Percentiles rank a stretch among this genome's conserved stretches.
These are phyloP conservation scores for Coemansia sp. DNA, from an alignment of 192 early-diverging fungal genomes.

Conservation along the genomic window DNA sequence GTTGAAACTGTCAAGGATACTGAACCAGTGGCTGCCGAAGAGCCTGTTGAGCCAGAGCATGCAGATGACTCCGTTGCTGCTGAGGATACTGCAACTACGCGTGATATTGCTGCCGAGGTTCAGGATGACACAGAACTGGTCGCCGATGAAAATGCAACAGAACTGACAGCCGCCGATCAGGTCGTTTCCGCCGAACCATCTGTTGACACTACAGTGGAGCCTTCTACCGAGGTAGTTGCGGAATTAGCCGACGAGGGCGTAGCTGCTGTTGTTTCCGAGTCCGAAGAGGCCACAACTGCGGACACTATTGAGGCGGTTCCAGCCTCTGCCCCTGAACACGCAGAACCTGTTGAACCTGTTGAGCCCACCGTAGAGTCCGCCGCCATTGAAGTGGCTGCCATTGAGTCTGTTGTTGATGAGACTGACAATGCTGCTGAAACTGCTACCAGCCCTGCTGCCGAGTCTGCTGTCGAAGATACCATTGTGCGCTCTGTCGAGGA, in stretches of 20 bases:
- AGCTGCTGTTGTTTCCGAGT: neutral
- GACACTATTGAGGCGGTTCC: too few species aligned
- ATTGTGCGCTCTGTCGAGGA: neutral
- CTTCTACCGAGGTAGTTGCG: neutral
- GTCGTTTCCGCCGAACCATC: neutral
- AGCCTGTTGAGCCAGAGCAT: too few species aligned
- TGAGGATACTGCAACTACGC: neutral
- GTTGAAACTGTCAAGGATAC: too few species aligned
- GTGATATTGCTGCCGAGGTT: neutral
- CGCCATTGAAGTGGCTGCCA: neutral
- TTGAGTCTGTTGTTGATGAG: too few species aligned
- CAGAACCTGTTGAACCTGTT: too few species aligned
- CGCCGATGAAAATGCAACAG: neutral
- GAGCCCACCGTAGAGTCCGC: neutral
- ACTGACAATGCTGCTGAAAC: too few species aligned
- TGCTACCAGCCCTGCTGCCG: neutral
- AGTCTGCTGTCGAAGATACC: neutral
- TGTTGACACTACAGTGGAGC: neutral
- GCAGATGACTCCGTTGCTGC: too few species aligned
- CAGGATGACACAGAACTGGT: too few species aligned
- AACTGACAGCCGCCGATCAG: neutral
- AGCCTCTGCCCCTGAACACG: too few species aligned
- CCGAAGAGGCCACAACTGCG: neutral
- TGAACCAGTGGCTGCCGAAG: too few species aligned
- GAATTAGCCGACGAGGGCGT: neutral